Percentiles rank a stretch among this genome's conserved stretches.
These are phyloP conservation scores for Talaromyces sp. DNA, from an alignment of 2,329 filamentous ascomycete genomes.

Conservation along the genomic window DNA sequence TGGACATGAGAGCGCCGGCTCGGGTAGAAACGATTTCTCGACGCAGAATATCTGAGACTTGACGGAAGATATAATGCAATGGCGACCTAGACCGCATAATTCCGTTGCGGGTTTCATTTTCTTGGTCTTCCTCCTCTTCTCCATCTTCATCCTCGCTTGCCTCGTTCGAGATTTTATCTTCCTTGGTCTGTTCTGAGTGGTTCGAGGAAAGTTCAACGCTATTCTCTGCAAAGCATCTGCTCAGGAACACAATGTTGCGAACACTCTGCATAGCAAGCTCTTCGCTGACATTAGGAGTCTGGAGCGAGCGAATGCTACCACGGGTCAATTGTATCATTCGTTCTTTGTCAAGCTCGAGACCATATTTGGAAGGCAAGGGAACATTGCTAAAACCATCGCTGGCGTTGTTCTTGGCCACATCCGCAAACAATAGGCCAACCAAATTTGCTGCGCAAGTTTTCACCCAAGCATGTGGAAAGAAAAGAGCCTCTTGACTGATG, in stretches of 20 bases:
- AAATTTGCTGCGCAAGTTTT: constrained; percentile 72
- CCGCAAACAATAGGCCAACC: constrained; percentile 69
- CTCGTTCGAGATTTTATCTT: constrained; percentile 25
- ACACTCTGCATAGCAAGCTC: constrained; percentile 72
- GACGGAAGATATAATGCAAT: constrained; percentile 71
- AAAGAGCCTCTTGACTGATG: constrained; percentile 61
- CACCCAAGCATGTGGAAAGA: constrained; percentile 66
- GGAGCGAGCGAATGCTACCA: constrained; percentile 55
- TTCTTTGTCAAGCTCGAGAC: constrained; percentile 60
- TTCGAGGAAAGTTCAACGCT: constrained; percentile 40
- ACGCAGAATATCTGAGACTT: constrained; percentile 72
- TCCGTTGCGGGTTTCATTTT: constrained; percentile 32
- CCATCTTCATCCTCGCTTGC: constrained; percentile 36
- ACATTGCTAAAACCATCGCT: constrained; percentile 49
- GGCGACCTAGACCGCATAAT: constrained; percentile 38
- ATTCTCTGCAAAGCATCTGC: constrained; percentile 58
- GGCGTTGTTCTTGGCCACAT: constrained; percentile 64
- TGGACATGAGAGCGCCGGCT: constrained; percentile 62
- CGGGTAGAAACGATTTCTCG: constrained; percentile 63
- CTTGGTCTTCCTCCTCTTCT: constrained; percentile 29
- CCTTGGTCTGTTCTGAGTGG: constrained; percentile 34
- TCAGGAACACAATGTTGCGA: constrained; percentile 79
- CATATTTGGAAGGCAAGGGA: constrained; percentile 64
- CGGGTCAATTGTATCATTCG: constrained; percentile 58
- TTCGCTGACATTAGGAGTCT: constrained; percentile 61